Base-by-base conservation (phyloP, 257 asterid species). In the Nicotiana attenuata region DNA sequence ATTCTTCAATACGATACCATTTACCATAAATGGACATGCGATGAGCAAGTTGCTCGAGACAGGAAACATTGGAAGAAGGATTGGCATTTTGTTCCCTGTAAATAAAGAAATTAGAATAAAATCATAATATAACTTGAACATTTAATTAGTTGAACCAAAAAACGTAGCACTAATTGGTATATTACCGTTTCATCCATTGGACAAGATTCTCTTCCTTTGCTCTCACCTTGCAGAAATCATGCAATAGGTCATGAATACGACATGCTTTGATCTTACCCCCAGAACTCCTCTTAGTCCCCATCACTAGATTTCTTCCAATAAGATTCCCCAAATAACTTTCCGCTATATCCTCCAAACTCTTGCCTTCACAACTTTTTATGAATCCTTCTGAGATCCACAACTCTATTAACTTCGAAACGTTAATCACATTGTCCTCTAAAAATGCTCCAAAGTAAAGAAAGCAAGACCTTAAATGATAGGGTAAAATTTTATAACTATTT, bases 301-400 rank as follows among this genome's bases (percentile, higher is more conserved):
- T 5, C 80, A 3, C 77, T 60, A 81, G 50, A 77, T 76, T 85
- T 60, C 85, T 69, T 2, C 22, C 83, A 2, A 78, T 41, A 2
- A 85, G 82, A 76, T 85, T 84, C 52, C 5, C 69, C 83, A 85
- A 65, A 66, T 59, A 85, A 7, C 61, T 63, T 41, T 41, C 11
- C 2, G 47, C 47, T 77, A 77, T 47, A 20, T 85, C 65, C 47
- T 76, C 87, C 45, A 81, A 45, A 31, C 83, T 81, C 33, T 8
- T 41, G 0, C 47, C 47, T 41, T 8, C 47, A 8, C 47, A 41
- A 65, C 22, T 66, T 7, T 3, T 24, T 5, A 85, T 33, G 2
- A 85, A 65, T 9, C 83, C 85, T 85, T 85, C 85, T 0, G 22
- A 56, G 61, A 76, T 76, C 65, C 80, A 76, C 50, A 20, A 16